phyloP scores from a whole-genome alignment of 2,329 filamentous ascomycete species.

The Microdochium paspali region DNA sequence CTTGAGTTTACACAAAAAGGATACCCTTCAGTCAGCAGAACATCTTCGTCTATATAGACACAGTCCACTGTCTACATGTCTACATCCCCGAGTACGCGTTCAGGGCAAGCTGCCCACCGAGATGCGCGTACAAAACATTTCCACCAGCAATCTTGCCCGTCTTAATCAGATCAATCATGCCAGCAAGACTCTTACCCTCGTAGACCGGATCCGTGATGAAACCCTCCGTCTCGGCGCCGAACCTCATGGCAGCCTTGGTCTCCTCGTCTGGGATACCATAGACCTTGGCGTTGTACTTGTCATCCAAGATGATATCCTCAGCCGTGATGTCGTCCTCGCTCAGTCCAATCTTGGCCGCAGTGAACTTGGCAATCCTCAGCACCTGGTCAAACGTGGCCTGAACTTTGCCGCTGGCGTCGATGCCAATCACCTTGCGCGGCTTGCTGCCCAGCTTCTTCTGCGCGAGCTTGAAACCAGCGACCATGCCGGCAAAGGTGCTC shows the following conservation, averaged over 20 bases:
- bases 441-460: slow-evolving; percentile 34
- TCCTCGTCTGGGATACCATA: slow-evolving; percentile 59
- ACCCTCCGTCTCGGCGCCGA: slow-evolving; percentile 58
- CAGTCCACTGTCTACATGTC: neutral
- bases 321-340: slow-evolving; percentile 48
- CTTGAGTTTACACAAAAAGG: neutral
- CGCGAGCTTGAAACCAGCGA: slow-evolving; percentile 61
- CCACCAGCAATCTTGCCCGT: slow-evolving; percentile 50
- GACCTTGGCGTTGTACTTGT: slow-evolving; percentile 53
- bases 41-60: too few relatives aligned
- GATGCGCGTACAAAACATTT: slow-evolving; percentile 63
- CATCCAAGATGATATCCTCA: slow-evolving; percentile 52
- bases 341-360: slow-evolving; percentile 54
- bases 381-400: slow-evolving; percentile 56
- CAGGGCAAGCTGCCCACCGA: slow-evolving; percentile 60
- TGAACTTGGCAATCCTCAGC: slow-evolving; percentile 55
- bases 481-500: slow-evolving; percentile 61
- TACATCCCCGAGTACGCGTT: slow-evolving; percentile 53
- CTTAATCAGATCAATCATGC: slow-evolving; percentile 59
- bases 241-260: slow-evolving; percentile 60
- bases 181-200: slow-evolving; percentile 66
- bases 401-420: slow-evolving; percentile 54
- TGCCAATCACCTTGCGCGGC: slow-evolving; percentile 51
- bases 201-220: slow-evolving; percentile 71
- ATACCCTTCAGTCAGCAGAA: too few relatives aligned